These are phyloP conservation scores for Fragaria vesca DNA, from an alignment of 306 rosid species.

Conservation along the genomic window DNA sequence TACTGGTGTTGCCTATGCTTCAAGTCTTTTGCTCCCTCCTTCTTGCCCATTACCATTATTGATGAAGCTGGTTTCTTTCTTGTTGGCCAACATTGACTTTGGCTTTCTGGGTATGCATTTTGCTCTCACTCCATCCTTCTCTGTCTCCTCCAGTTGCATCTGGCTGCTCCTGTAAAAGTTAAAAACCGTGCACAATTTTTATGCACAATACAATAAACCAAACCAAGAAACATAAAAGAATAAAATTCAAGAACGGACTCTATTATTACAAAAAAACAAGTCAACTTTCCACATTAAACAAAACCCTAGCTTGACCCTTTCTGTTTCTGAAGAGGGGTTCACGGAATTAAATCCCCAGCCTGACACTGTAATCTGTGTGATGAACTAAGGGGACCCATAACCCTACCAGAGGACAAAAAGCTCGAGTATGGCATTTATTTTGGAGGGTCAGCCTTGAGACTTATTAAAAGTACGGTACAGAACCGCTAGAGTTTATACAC, in stretches of 20 bases:
- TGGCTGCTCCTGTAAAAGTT: constrained; percentile 52
- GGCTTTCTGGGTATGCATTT: constrained; percentile 91
- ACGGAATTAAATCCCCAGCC: constrained; percentile 11
- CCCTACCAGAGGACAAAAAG: not conserved
- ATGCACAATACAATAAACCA: not conserved
- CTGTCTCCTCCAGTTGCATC: constrained; percentile 55
- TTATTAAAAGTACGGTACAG: not conserved
- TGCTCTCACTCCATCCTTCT: constrained; percentile 46
- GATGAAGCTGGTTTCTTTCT: constrained; percentile 40
- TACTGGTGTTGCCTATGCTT: constrained; percentile 19
- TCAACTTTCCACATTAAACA: constrained; percentile 7
- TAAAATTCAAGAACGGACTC: not conserved
- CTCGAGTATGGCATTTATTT: not conserved
- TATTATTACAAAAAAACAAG: constrained; percentile 6
- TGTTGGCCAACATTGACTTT: constrained; percentile 36
- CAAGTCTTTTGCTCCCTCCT: constrained; percentile 61
- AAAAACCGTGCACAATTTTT: not conserved
- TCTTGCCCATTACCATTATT: constrained; percentile 38
- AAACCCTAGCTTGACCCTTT: not conserved
- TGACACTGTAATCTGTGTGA: not conserved
- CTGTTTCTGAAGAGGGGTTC: not conserved
- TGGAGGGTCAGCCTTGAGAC: not conserved
- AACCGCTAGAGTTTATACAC: not conserved
- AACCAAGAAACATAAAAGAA: not conserved
- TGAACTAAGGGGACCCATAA: not conserved